A percentile compares a stretch with the other conserved stretches of the same genome.
Evolutionary conservation across 441 rosid genomes (phyloP).

Genomic region (Gossypium davidsonii): DNA sequence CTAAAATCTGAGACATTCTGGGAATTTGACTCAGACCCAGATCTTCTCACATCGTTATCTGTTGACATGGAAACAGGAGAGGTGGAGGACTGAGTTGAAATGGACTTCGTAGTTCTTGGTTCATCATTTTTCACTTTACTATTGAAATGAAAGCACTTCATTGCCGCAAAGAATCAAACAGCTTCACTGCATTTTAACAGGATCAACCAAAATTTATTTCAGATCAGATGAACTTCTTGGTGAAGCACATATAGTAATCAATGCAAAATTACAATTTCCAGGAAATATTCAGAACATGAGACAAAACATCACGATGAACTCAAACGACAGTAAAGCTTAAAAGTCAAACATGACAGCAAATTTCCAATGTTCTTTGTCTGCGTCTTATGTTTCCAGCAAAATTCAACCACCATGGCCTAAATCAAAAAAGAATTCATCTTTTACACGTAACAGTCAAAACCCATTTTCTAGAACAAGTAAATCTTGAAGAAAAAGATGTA

Average conservation of each 20-base stretch:
- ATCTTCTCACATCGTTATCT: conserved; percentile 42
- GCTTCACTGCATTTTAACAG: conserved; percentile 26
- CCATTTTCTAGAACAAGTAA: background rate
- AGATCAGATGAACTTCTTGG: background rate
- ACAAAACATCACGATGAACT: background rate
- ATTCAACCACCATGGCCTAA: background rate
- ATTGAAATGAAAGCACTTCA: conserved; percentile 60
- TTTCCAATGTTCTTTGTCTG: background rate
- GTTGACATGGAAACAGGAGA: conserved; percentile 30
- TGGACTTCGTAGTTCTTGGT: background rate
- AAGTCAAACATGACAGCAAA: background rate
- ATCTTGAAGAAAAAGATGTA: background rate
- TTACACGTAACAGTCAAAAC: background rate
- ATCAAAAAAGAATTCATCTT: background rate
- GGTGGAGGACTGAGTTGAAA: conserved; percentile 32
- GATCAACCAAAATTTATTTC: background rate
- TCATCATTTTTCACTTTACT: conserved; percentile 25
- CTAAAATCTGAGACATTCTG: conserved; percentile 57
- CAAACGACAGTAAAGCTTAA: background rate
- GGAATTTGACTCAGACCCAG: conserved; percentile 63
- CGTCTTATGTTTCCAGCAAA: background rate
- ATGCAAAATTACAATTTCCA: background rate
- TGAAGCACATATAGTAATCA: background rate
- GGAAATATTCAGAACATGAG: background rate
- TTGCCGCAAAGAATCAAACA: conserved; percentile 27